These are phyloP conservation scores for Wallacemonas sp. DNA, from an alignment of 208 protist species.

Conservation along the genomic window DNA sequence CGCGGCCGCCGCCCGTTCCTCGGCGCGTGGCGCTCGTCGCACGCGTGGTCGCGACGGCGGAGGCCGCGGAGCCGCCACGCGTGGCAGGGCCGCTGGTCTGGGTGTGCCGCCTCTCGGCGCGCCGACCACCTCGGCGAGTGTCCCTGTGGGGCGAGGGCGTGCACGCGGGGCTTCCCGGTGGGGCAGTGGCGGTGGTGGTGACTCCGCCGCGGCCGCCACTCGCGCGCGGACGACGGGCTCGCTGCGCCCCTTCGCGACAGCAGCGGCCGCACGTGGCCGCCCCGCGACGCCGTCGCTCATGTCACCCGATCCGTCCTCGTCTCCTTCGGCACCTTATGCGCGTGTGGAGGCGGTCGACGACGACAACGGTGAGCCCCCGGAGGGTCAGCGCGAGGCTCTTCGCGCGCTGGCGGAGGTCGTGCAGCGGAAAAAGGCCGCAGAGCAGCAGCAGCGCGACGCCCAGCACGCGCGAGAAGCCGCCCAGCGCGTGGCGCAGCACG, in stretches of 20 bases:
- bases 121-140: not conserved
- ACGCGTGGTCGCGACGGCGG: not conserved
- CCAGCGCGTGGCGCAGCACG: slow-evolving; percentile 14
- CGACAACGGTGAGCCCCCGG: not conserved
- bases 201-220: not conserved
- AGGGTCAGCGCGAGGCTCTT: slow-evolving; percentile 8
- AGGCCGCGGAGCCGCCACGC: too few species aligned
- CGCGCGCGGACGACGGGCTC: slow-evolving; percentile 3
- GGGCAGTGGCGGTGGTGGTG: not conserved
- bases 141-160: not conserved
- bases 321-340: not conserved
- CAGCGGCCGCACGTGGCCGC: not conserved
- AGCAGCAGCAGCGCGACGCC: not conserved
- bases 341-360: not conserved
- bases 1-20: too few species aligned
- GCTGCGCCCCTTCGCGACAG: too few species aligned
- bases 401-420: not conserved
- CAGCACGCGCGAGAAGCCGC: not conserved
- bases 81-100: too few species aligned
- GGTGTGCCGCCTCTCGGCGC: not conserved
- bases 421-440: not conserved
- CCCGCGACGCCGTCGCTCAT: not conserved
- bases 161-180: too few species aligned
- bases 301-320: not conserved
- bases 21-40: not conserved